phyloP scores from a whole-genome alignment of 2,329 filamentous ascomycete genomes.

The Grosmannia serpens region DNA sequence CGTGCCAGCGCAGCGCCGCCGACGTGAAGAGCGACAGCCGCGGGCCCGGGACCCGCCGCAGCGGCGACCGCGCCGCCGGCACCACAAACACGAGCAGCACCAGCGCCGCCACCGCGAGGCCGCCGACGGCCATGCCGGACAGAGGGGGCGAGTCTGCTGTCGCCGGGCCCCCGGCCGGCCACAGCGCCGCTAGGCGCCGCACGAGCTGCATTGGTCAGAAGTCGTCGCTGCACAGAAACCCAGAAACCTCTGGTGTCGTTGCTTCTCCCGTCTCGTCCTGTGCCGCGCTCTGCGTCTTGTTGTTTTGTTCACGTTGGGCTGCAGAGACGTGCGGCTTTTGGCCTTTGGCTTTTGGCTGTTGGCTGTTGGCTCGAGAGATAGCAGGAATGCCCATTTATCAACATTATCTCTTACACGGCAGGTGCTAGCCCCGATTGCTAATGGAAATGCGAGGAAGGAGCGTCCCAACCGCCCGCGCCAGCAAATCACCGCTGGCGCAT shows the following conservation, averaged over 20 bases:
- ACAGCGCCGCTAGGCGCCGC: background rate
- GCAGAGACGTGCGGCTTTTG: background rate
- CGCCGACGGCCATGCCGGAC: background rate
- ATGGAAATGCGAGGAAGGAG: background rate
- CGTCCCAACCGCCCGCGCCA: background rate
- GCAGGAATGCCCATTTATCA: too few relatives aligned
- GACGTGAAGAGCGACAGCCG: slow-evolving; percentile 36
- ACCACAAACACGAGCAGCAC: slow-evolving; percentile 5
- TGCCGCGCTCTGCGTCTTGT: too few relatives aligned
- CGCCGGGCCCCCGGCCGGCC: background rate
- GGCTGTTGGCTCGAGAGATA: background rate
- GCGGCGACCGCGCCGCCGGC: slow-evolving; percentile 20
- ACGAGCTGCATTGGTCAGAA: background rate
- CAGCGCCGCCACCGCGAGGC: slow-evolving; percentile 2
- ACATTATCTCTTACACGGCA: background rate
- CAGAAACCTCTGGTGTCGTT: too few relatives aligned
- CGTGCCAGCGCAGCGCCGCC: slow-evolving; percentile 40
- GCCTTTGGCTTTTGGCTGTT: too few relatives aligned
- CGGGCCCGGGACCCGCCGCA: slow-evolving; percentile 37
- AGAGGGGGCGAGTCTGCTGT: background rate
- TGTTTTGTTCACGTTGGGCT: too few relatives aligned
- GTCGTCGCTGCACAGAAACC: background rate
- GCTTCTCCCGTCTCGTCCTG: too few relatives aligned
- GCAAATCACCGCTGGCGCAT: slow-evolving; percentile 1
- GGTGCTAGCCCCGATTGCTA: background rate